Evolutionary conservation across 345 rosid species (phyloP).

Genomic region (Eucalyptus cladocalyx): DNA sequence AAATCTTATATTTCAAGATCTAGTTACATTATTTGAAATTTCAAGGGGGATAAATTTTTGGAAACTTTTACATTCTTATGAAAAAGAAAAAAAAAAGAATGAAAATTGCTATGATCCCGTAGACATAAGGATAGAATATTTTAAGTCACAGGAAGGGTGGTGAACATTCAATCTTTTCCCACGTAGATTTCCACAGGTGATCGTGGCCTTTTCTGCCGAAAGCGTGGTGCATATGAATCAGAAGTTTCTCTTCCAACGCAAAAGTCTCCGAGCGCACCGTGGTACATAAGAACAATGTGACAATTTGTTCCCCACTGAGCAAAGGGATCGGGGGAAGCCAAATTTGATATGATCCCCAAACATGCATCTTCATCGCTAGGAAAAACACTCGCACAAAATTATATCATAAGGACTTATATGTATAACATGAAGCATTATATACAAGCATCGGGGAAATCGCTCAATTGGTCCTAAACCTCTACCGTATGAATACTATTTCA

Average conservation of each 20-base stretch:
- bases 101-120: neutral
- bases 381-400: neutral
- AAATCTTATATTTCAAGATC: neutral
- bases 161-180: neutral
- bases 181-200: neutral
- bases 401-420: neutral
- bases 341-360: neutral
- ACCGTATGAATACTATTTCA: no score
- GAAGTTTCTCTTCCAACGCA: neutral
- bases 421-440: neutral
- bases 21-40: neutral
- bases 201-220: neutral
- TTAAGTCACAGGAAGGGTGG: neutral
- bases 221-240: no score
- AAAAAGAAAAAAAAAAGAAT: neutral
- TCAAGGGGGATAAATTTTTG: no score
- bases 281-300: neutral
- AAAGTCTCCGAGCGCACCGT: neutral
- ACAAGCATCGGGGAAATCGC: neutral
- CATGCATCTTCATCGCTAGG: neutral
- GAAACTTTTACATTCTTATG: neutral
- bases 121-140: neutral
- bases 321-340: neutral
- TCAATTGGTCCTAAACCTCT: neutral
- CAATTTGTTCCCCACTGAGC: neutral